A percentile compares a stretch with the other conserved stretches of the same genome.
Evolutionary conservation across 805 yeast species (phyloP).

Genomic region (Candida boleticola): DNA sequence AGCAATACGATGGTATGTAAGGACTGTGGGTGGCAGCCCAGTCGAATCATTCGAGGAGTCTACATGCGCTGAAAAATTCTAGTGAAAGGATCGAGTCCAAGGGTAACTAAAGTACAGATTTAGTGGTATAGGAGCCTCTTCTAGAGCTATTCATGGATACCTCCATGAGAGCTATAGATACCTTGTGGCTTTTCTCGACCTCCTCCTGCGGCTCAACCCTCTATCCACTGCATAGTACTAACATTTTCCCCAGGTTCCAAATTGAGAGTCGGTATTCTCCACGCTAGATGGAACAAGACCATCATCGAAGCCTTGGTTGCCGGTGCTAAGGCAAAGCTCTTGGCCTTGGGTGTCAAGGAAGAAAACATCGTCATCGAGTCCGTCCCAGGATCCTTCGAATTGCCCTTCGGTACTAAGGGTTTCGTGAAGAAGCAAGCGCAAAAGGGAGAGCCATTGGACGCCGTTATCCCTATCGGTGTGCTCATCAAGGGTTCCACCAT

Average conservation of each 20-base stretch:
- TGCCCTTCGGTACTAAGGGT: slow-evolving; percentile 76
- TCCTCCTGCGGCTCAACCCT: too few species aligned
- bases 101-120: too few species aligned
- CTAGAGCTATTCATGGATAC: too few species aligned
- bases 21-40: too few species aligned
- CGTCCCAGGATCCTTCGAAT: slow-evolving; percentile 94
- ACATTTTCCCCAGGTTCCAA: slow-evolving; percentile 41
- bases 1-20: slow-evolving; percentile 58
- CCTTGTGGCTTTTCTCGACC: too few species aligned
- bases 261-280: slow-evolving; percentile 80
- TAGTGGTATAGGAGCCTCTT: too few species aligned
- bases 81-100: too few species aligned
- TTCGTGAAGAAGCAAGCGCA: slow-evolving; percentile 44
- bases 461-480: slow-evolving; percentile 90
- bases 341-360: slow-evolving; percentile 65
- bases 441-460: slow-evolving; percentile 60
- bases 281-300: slow-evolving; percentile 90
- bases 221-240: too few species aligned
- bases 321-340: slow-evolving; percentile 67
- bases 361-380: slow-evolving; percentile 77
- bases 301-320: slow-evolving; percentile 76
- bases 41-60: too few species aligned
- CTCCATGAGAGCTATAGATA: too few species aligned
- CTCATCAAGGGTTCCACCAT: slow-evolving; percentile 94
- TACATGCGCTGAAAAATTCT: too few species aligned